Evolutionary conservation across 257 asterid species (phyloP), one percentile per base, ranked within the genome.

Genomic region (Gentiana straminea): DNA sequence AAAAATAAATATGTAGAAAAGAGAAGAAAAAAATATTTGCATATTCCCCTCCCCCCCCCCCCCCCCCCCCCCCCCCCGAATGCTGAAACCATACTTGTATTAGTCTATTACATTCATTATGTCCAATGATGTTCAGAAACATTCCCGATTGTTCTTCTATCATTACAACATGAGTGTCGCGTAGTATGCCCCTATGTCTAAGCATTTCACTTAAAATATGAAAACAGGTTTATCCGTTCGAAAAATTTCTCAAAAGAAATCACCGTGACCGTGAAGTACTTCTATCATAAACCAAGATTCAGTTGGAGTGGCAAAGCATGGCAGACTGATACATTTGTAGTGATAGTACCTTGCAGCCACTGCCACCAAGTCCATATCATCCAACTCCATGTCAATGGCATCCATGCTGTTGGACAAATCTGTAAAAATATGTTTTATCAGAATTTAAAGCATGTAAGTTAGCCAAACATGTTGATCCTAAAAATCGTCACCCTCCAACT

Each of bases 71-170:
- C 24, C 0, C 95, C 37, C 94, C 98, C 0, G 94, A 90, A 61
- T 90, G 96, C 77, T 82, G 86, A 77, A 78, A 90, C 49, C 91
- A 78, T 61, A 82, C 96, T 56, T 81, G 96, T 67, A 90, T 84
- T 49, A 86, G 96, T 62, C 95, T 75, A 69, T 84, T 90, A 48
- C 96, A 91, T 76, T 86, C 98, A 49, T 83, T 90, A 69, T 82
- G 95, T 32, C 98, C 96, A 64, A 90, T 86, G 33, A 90, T 73
- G 63, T 78, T 90, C 72, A 90, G 75, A 77, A 86, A 90, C 35
- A 90, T 90, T 54, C 87, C 95, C 73, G 84, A 52, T 68, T 90
- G 98, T 75, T 90, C 96, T 45, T 89, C 97, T 64, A 86, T 86
- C 86, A 78, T 69, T 63, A 89, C 94, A 45, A 92, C 95, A 55